These are phyloP conservation scores for Dillenia suffruticosa DNA, from an alignment of 164 flowering plant species.

Conservation along the genomic window DNA sequence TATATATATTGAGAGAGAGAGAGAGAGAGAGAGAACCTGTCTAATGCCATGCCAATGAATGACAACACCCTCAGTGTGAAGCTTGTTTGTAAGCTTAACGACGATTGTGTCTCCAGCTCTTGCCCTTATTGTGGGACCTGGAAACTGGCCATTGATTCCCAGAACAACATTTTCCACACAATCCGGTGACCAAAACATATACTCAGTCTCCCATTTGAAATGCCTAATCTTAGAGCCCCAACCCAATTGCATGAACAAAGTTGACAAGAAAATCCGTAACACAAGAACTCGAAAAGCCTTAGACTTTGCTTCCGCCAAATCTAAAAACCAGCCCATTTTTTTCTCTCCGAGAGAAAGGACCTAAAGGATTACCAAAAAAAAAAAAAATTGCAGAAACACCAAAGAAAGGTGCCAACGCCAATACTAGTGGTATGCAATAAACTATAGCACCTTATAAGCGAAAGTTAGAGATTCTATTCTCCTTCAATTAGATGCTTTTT, in stretches of 20 bases:
- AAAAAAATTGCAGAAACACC: too few relatives aligned
- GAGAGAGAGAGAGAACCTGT: slow-evolving; percentile 40
- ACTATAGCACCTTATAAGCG: too few relatives aligned
- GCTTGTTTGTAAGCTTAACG: slow-evolving; percentile 68
- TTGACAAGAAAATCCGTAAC: slow-evolving; percentile 1
- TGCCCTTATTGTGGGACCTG: slow-evolving; percentile 84
- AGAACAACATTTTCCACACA: slow-evolving; percentile 56
- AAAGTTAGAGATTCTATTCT: too few relatives aligned
- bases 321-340: too few relatives aligned
- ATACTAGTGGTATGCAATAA: too few relatives aligned
- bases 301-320: too few relatives aligned
- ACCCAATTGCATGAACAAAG: not conserved
- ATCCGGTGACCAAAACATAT: slow-evolving; percentile 71
- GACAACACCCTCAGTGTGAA: slow-evolving; percentile 79
- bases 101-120: slow-evolving; percentile 67
- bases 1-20: not conserved
- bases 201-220: slow-evolving; percentile 70
- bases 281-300: not conserved
- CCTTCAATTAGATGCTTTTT: too few relatives aligned
- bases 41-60: slow-evolving; percentile 96
- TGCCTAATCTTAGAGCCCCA: slow-evolving; percentile 34
- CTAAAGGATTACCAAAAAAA: too few relatives aligned
- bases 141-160: slow-evolving; percentile 84
- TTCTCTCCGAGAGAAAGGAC: too few relatives aligned
- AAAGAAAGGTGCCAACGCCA: too few relatives aligned